phyloP scores from a whole-genome alignment of 1,139 yeast species.

The Geotrichum reessii region DNA sequence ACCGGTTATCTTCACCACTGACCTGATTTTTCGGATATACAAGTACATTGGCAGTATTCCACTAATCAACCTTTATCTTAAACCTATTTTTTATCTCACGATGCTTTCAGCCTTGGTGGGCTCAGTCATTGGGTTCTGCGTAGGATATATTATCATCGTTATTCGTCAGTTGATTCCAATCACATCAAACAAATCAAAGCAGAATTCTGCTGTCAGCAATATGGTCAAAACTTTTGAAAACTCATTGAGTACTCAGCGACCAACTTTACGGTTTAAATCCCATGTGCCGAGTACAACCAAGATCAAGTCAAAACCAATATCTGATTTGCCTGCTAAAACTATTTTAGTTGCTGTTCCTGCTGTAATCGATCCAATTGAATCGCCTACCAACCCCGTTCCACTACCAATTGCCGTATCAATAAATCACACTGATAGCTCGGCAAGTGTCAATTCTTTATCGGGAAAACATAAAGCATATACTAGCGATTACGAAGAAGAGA shows the following conservation, averaged over 20 bases:
- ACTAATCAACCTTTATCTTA: background rate
- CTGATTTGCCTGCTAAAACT: background rate
- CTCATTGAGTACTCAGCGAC: background rate
- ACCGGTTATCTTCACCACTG: background rate
- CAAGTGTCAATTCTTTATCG: background rate
- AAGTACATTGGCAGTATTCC: background rate
- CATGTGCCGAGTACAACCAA: background rate
- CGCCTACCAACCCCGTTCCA: background rate
- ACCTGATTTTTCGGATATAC: background rate
- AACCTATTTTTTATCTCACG: slow-evolving; percentile 1
- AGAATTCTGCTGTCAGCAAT: background rate
- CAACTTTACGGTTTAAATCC: background rate
- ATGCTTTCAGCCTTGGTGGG: slow-evolving; percentile 2
- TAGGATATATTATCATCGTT: background rate
- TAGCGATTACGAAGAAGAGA: slow-evolving; percentile 13
- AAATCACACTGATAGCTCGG: background rate
- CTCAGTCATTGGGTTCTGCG: background rate
- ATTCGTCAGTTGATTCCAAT: slow-evolving; percentile 5
- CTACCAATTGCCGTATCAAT: background rate
- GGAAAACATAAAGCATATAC: slow-evolving; percentile 9
- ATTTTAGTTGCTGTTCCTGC: background rate
- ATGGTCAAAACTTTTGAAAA: slow-evolving; percentile 3
- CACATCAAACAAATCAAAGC: background rate
- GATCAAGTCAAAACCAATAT: background rate
- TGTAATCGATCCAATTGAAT: background rate